Conservation (phyloP, 2,329 filamentous ascomycete genomes). For the Colletotrichum simmondsii region DNA sequence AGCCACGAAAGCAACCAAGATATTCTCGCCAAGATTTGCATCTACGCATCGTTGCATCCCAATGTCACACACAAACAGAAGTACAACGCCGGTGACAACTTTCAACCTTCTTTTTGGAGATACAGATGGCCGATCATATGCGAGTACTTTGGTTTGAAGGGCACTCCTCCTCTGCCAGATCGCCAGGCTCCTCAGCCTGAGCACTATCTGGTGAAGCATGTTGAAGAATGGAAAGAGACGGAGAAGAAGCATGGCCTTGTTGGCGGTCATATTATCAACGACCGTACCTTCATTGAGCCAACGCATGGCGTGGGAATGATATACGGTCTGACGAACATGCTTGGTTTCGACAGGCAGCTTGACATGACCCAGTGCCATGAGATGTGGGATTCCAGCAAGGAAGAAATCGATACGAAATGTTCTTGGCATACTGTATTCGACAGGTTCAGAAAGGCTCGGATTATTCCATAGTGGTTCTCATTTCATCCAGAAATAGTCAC, state of each 20-base stretch:
- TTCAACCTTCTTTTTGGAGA: background rate
- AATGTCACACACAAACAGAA: background rate
- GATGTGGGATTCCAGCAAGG: background rate
- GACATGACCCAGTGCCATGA: background rate
- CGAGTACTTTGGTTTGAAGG: background rate
- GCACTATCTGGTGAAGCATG: background rate
- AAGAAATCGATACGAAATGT: background rate
- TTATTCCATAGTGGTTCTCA: background rate
- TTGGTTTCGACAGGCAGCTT: background rate
- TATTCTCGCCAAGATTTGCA: background rate
- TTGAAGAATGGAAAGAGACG: background rate
- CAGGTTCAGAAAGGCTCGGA: background rate
- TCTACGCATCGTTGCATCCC: background rate
- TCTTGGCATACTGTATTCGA: background rate
- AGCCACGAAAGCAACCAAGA: background rate
- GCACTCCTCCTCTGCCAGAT: background rate
- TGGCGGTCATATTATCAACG: background rate
- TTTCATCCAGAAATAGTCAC: too few species aligned
- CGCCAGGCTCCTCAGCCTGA: background rate
- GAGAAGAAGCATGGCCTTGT: background rate
- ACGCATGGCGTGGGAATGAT: background rate
- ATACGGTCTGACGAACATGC: background rate
- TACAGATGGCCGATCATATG: background rate
- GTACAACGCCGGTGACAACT: background rate
- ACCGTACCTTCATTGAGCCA: background rate